These are phyloP conservation scores for Kuraishia hungarica DNA, from an alignment of 805 yeast genomes.

Conservation along the genomic window DNA sequence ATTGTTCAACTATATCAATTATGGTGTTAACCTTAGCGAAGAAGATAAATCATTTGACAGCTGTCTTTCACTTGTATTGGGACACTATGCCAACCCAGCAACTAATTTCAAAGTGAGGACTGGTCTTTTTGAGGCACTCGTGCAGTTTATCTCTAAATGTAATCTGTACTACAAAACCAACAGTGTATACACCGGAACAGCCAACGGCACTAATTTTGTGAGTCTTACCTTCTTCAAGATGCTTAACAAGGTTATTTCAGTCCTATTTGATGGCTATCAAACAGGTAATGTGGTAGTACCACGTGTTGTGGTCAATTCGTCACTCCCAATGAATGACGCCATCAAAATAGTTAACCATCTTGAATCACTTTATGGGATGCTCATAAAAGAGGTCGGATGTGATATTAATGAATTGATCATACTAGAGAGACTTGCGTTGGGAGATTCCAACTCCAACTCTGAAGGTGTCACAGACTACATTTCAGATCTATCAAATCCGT, in stretches of 20 bases:
- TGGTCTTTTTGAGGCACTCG: slow-evolving; percentile 19
- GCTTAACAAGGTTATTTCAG: slow-evolving; percentile 7
- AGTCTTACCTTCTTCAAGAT: slow-evolving; percentile 10
- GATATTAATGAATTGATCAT: slow-evolving; percentile 23
- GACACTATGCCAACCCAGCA: slow-evolving; percentile 6
- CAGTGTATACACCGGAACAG: slow-evolving; percentile 13
- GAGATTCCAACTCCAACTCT: background rate
- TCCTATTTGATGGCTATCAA: background rate
- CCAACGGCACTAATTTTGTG: slow-evolving; percentile 19
- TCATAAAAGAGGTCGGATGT: slow-evolving; percentile 21
- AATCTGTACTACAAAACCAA: slow-evolving; percentile 22
- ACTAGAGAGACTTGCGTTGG: background rate
- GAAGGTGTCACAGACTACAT: background rate
- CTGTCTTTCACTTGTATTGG: slow-evolving; percentile 13
- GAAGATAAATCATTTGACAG: slow-evolving; percentile 16
- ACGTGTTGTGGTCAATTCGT: background rate
- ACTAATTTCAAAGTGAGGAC: slow-evolving; percentile 10
- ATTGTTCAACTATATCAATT: slow-evolving; percentile 20
- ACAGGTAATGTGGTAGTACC: background rate
- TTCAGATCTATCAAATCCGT: slow-evolving; percentile 4
- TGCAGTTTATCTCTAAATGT: slow-evolving; percentile 20
- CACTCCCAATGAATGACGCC: slow-evolving; percentile 10
- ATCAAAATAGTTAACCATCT: slow-evolving; percentile 16
- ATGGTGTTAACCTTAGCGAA: slow-evolving; percentile 18
- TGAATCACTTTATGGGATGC: slow-evolving; percentile 17